Conservation (phyloP, 176 grass and related monocot genomes). For the Otatea glauca region DNA sequence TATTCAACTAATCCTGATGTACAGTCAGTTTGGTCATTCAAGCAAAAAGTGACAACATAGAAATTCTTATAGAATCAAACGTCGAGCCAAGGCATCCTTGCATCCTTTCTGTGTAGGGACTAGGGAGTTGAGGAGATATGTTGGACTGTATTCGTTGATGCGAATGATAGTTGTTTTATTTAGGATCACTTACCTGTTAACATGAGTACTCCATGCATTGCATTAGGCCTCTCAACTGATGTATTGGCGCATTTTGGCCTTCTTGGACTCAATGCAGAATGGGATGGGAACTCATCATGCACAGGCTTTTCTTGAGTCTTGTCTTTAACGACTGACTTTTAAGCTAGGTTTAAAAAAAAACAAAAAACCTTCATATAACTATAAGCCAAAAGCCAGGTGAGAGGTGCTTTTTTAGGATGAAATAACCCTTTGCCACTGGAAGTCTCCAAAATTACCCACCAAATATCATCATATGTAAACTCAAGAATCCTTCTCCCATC, state of each 20-base stretch:
- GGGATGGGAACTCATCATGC: not conserved
- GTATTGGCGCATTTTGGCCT: constrained; percentile 25
- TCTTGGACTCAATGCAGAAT: constrained; percentile 37
- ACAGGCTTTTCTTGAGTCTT: too few relatives aligned
- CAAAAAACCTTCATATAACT: too few relatives aligned
- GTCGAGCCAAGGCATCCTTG: constrained; percentile 46
- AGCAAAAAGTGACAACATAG: constrained; percentile 53
- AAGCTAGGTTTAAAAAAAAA: too few relatives aligned
- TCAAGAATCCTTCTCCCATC: too few relatives aligned
- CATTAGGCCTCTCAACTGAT: constrained; percentile 31
- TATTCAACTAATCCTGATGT: constrained; percentile 72
- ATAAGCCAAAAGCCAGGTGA: too few relatives aligned
- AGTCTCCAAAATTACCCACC: too few relatives aligned
- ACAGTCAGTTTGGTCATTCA: constrained; percentile 78
- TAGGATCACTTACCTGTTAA: constrained; percentile 41
- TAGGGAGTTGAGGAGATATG: constrained; percentile 45
- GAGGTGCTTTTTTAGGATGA: too few relatives aligned
- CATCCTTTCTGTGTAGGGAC: constrained; percentile 31
- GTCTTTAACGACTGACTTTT: too few relatives aligned
- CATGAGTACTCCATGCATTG: constrained; percentile 25
- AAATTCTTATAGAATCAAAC: constrained; percentile 34
- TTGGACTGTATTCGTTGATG: constrained; percentile 47
- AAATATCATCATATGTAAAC: too few relatives aligned
- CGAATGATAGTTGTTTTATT: constrained; percentile 45
- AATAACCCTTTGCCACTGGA: too few relatives aligned